Base-by-base conservation (phyloP, 1,284 basidiomycete genomes). In the Xerocomus minutiporus region DNA sequence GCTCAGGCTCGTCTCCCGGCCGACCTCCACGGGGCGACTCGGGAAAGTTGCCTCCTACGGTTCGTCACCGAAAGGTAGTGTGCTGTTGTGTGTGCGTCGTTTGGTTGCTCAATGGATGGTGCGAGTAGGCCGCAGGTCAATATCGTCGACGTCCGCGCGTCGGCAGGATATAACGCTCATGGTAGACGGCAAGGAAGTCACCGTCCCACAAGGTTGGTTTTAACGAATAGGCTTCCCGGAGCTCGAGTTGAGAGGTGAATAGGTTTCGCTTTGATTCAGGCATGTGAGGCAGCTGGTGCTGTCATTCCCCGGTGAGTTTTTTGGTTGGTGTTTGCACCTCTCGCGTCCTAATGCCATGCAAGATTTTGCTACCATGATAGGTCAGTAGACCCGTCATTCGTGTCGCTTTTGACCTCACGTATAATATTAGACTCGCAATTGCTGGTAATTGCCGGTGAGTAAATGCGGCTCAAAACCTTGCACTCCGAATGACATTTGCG, bases 201-300 rank as follows among this genome's bases (percentile, higher is more conserved):
- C 91, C 12, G 93, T 96, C 46, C 92, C 93, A 25, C 89, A 92
- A 73, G 92, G 91, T 90, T 71, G 65, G 71, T 62, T 51, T 54
- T 44, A 5, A 34, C 38, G 36, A 36, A 41, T 23, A 11, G 25
- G 52, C 50, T 53, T 43, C 6, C 39, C 48, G 38, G 53, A 50
- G 31, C 45, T 34, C 20, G 46, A 36, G 46, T 54, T 55, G 61
- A 58, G 53, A 56, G 32, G 23, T 53, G 49, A 46, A 54, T 56
- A 91, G 92, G 93, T 47, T 88, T 91, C 59, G 92, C 95, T 25
- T 79, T 99, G 62, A 97, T 98, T 70, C 96, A 98, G 75, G 96
- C 96, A 53, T 98, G 96, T 72, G 89, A 92, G 68, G 88, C 88
- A 55, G 90, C 90, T 51, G 89, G 89, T 46, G 78, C 87, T 39